Evolutionary conservation across 768 basidiomycete species (phyloP).

Genomic region (Coprinellus aureogranulatus): DNA sequence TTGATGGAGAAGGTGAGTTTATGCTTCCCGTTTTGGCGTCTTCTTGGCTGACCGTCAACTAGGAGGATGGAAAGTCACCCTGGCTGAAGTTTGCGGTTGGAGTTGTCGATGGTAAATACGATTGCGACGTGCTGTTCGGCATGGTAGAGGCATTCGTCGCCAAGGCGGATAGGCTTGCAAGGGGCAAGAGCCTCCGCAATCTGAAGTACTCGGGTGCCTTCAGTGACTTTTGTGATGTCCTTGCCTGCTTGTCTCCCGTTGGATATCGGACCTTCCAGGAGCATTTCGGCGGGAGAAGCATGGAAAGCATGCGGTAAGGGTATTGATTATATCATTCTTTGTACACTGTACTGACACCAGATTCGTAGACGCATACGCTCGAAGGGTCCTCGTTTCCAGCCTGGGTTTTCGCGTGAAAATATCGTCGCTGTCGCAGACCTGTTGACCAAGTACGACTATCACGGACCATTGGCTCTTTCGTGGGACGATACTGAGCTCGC

Average conservation of each 20-base stretch:
- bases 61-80: slow-evolving; percentile 17
- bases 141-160: slow-evolving; percentile 16
- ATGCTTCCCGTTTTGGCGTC: not conserved
- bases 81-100: slow-evolving; percentile 21
- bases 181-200: slow-evolving; percentile 14
- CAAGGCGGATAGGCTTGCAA: slow-evolving; percentile 7
- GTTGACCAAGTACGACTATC: slow-evolving; percentile 2
- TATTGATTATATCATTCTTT: not conserved
- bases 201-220: slow-evolving; percentile 15
- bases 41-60: not conserved
- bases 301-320: not conserved
- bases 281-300: not conserved
- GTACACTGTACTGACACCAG: slow-evolving; percentile 16
- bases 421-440: slow-evolving; percentile 16
- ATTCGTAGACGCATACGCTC: slow-evolving; percentile 4
- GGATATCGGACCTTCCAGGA: slow-evolving; percentile 18
- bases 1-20: slow-evolving; percentile 15
- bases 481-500: slow-evolving; percentile 39
- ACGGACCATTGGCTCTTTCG: slow-evolving; percentile 25
- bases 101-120: slow-evolving; percentile 14
- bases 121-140: slow-evolving; percentile 14
- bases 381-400: not conserved
- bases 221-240: slow-evolving; percentile 14
- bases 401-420: slow-evolving; percentile 21
- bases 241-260: slow-evolving; percentile 18